Evolutionary conservation across 2,329 filamentous ascomycete species (phyloP).

Genomic region (Cadophora sp.): DNA sequence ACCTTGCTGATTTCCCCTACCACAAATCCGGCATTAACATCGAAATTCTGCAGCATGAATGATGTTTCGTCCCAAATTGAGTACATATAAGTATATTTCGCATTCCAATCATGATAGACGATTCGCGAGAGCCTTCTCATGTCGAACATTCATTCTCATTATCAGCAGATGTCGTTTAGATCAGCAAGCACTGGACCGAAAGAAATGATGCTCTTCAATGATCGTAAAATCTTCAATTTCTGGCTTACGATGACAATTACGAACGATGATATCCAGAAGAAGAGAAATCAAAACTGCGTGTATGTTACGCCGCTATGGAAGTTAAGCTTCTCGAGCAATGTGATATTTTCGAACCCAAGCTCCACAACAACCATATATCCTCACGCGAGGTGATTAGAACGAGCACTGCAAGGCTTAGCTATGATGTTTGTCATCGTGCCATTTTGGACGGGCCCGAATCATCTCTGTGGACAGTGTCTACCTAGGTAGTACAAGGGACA

Average conservation of each 20-base stretch:
- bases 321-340: neutral
- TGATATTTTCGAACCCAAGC: neutral
- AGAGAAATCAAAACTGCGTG: neutral
- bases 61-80: neutral
- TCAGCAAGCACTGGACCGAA: neutral
- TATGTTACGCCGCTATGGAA: neutral
- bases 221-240: conserved; percentile 13
- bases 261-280: neutral
- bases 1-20: neutral
- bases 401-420: neutral
- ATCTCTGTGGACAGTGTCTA: conserved; percentile 13
- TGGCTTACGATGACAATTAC: conserved; percentile 12
- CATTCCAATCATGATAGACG: conserved; percentile 12
- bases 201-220: conserved; percentile 13
- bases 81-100: neutral
- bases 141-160: neutral
- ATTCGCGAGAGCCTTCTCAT: neutral
- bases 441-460: neutral
- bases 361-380: conserved; percentile 11
- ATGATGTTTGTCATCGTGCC: conserved; percentile 2
- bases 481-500: neutral
- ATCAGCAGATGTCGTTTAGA: conserved; percentile 8
- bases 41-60: neutral
- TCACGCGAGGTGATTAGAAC: neutral
- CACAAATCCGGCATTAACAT: neutral